Percentiles rank a stretch among this genome's conserved stretches.
Evolutionary conservation across 2,329 filamentous ascomycete genomes (phyloP).

Genomic region (Pseudogymnoascus sp.): DNA sequence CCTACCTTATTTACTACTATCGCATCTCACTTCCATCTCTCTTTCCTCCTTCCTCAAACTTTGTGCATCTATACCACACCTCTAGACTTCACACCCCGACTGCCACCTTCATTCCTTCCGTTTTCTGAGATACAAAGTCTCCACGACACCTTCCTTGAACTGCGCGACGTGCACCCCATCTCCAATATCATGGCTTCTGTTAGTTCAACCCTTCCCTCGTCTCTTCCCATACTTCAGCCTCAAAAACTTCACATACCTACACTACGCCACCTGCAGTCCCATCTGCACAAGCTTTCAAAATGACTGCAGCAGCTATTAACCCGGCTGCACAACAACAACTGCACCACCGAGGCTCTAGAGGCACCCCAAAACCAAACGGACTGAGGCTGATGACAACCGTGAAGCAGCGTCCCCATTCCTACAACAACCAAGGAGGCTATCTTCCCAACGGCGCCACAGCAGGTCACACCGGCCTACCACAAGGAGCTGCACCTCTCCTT

Average conservation of each 20-base stretch:
- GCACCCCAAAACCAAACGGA: not conserved
- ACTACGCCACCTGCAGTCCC: not conserved
- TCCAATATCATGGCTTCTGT: conserved; percentile 22
- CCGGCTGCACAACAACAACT: not conserved
- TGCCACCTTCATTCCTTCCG: not conserved
- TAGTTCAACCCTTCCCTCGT: conserved; percentile 16
- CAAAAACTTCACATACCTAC: not conserved
- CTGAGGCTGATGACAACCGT: conserved; percentile 9
- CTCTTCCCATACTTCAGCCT: not conserved
- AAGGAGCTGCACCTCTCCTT: conserved; percentile 55
- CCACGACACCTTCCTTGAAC: conserved; percentile 9
- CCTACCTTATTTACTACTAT: conserved; percentile 8
- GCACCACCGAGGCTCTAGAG: not conserved
- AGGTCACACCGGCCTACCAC: conserved; percentile 38
- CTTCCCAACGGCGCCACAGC: conserved; percentile 52
- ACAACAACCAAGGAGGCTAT: conserved; percentile 34
- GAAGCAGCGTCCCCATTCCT: conserved; percentile 28
- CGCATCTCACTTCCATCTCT: conserved; percentile 5
- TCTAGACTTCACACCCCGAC: not conserved
- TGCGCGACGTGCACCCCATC: conserved; percentile 9
- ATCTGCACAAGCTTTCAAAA: not conserved
- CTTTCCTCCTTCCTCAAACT: conserved; percentile 5
- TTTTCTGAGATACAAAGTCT: conserved; percentile 5
- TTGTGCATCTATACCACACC: conserved; percentile 1
- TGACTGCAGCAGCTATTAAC: not conserved